Base-by-base conservation (phyloP, 2,329 filamentous ascomycete genomes). In the Mycosphaerella arachidis region DNA sequence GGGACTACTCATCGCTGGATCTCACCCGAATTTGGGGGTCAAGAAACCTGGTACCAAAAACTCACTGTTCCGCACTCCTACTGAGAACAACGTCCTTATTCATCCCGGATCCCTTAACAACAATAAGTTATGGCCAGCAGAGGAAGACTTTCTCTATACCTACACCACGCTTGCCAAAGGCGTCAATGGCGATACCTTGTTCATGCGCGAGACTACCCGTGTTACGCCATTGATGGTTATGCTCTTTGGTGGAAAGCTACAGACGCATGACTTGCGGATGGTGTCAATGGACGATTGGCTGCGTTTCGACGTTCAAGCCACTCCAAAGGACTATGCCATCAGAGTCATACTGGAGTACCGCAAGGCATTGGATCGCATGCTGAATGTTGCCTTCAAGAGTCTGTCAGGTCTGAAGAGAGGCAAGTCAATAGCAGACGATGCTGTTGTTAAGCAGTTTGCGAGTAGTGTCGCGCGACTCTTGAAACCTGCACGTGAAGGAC, bases 21-120 rank as follows among this genome's bases (percentile, higher is more conserved):
- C 77, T 24, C 75, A 77, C 57, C 78, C 79, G 2, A 81, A 82
- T 54, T 51, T 82, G 29, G 79, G 75, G 3, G 68, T 74, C 43
- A 67, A 66, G 18, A 59, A 61, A 8, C 40, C 58, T 20, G 63
- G 64, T 30, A 45, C 62, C 12, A 52, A 55, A 18, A 29, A 55
- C n/a, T 43, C 54, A 2, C 59, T 66, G 10, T 67, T 65, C 48
- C 67, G 69, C 13, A 76, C 74, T 2, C 57, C 61, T 3, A 62
- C 55, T 51, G 70, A 73, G 58, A 61, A 66, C 1, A 57, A 51
- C 30, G 65, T 66, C 24, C 46, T 73, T 27, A 69, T 74, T 33
- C 70, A 72, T 48, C 67, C 67, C 2, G 59, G 57, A n/a, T 73
- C 69, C 9, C 24, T 67, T 18, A 72, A 71, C 43, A 50, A 43